Conservation (phyloP, 2,329 filamentous ascomycete genomes). For the Pseudogymnoascus destructans region DNA sequence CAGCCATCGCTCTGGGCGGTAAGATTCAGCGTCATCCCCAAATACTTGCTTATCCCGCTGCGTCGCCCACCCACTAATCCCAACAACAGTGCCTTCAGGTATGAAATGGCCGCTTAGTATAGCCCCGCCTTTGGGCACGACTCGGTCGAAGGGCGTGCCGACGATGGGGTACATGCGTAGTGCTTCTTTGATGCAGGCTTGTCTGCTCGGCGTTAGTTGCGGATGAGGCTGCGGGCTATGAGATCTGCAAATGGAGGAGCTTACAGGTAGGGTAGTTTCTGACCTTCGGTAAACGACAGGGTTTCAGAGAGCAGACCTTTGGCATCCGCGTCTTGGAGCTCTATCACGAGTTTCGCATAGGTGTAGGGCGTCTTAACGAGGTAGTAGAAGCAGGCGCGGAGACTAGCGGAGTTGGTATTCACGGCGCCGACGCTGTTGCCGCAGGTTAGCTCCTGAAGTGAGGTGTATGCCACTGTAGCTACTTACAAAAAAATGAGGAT, state of each 20-base stretch:
- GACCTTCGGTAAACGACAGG: conserved; percentile 22
- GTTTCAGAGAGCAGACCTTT: conserved; percentile 11
- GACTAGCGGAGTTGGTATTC: conserved; percentile 27
- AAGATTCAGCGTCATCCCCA: conserved; percentile 12
- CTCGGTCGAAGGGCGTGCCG: background rate
- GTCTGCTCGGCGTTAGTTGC: background rate
- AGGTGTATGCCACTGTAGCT: background rate
- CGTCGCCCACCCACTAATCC: conserved; percentile 10
- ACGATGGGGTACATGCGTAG: conserved; percentile 8
- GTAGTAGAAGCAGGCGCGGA: conserved; percentile 21
- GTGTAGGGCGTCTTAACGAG: conserved; percentile 14
- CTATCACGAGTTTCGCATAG: conserved; percentile 27
- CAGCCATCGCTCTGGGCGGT: conserved; percentile 14
- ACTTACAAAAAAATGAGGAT: conserved; percentile 5
- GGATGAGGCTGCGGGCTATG: background rate
- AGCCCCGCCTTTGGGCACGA: conserved; percentile 8
- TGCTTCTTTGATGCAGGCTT: conserved; percentile 25
- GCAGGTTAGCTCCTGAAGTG: background rate
- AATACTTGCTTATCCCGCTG: conserved; percentile 12
- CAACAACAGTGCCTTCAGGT: conserved; percentile 8
- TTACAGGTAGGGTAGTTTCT: conserved; percentile 31
- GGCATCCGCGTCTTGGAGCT: conserved; percentile 27
- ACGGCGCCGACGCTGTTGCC: background rate
- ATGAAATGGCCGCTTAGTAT: background rate
- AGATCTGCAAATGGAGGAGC: background rate